Conservation (phyloP, 495 filamentous ascomycete genomes). For the Penicillium longicatenatum region DNA sequence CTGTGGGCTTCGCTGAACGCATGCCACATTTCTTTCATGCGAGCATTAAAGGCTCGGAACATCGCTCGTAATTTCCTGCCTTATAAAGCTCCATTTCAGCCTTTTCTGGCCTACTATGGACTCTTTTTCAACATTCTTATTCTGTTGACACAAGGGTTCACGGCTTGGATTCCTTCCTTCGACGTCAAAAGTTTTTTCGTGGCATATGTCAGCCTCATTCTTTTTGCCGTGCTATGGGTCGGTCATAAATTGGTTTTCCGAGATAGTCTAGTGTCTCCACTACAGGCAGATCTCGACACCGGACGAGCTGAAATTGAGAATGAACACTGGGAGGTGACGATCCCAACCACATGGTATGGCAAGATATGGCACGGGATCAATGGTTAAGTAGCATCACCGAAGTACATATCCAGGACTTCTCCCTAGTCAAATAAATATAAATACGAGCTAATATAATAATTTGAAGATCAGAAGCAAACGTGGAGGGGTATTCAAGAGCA, state of each 20-base stretch:
- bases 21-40: conserved; percentile 57
- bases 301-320: neutral
- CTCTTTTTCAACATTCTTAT: neutral
- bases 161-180: conserved; percentile 1
- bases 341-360: conserved; percentile 2
- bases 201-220: conserved; percentile 1
- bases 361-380: conserved; percentile 1
- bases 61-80: neutral
- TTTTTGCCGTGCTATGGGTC: neutral
- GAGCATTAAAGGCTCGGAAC: conserved; percentile 46
- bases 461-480: neutral
- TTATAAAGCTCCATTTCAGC: conserved; percentile 1
- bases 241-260: neutral
- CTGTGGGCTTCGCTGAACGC: conserved; percentile 57
- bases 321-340: neutral
- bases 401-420: no score
- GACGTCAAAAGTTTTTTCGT: neutral
- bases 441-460: neutral
- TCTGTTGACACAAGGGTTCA: conserved; percentile 1
- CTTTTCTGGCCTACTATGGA: neutral
- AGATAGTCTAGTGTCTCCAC: neutral
- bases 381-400: neutral
- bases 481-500: no score
- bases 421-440: no score
- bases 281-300: conserved; percentile 1